These are phyloP conservation scores for Capsicum baccatum DNA, from an alignment of 257 asterid species.

Conservation along the genomic window DNA sequence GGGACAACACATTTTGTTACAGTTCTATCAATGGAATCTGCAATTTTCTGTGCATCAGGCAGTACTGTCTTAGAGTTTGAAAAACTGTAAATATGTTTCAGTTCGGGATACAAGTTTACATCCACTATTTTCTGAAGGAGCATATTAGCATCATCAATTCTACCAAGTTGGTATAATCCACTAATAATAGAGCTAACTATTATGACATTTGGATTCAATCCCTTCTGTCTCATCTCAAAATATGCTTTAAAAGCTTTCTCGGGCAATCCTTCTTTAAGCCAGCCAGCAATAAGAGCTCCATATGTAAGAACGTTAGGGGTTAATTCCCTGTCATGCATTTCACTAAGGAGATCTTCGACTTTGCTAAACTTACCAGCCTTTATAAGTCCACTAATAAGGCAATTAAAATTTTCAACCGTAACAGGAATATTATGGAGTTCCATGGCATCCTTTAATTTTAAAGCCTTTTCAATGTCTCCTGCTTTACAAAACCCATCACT, in stretches of 20 bases:
- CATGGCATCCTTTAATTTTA: conserved; percentile 57
- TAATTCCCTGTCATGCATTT: conserved; percentile 57
- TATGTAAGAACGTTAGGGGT: conserved; percentile 67
- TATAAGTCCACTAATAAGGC: conserved; percentile 73
- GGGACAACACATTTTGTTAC: conserved; percentile 49
- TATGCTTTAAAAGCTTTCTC: conserved; percentile 75
- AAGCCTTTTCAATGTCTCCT: conserved; percentile 66
- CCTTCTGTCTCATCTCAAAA: conserved; percentile 75
- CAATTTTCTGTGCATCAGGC: conserved; percentile 52
- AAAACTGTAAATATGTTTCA: conserved; percentile 47
- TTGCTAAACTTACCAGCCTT: conserved; percentile 54
- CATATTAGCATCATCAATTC: conserved; percentile 62
- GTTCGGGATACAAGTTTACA: conserved; percentile 52
- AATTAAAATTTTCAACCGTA: conserved; percentile 79
- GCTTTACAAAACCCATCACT: conserved; percentile 72
- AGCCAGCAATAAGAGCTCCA: conserved; percentile 85
- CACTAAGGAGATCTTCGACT: conserved; percentile 56
- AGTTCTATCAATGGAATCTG: conserved; percentile 57
- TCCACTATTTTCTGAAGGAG: conserved; percentile 67
- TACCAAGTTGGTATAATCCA: conserved; percentile 76
- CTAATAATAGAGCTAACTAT: conserved; percentile 72
- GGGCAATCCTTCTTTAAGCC: conserved; percentile 71
- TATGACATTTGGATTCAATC: conserved; percentile 65
- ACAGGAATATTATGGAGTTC: conserved; percentile 57
- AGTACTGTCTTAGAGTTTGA: conserved; percentile 40